A percentile compares a stretch with the other conserved stretches of the same genome.
Evolutionary conservation across 2,329 filamentous ascomycete species (phyloP).

Genomic region (Hypoxylon sp.): DNA sequence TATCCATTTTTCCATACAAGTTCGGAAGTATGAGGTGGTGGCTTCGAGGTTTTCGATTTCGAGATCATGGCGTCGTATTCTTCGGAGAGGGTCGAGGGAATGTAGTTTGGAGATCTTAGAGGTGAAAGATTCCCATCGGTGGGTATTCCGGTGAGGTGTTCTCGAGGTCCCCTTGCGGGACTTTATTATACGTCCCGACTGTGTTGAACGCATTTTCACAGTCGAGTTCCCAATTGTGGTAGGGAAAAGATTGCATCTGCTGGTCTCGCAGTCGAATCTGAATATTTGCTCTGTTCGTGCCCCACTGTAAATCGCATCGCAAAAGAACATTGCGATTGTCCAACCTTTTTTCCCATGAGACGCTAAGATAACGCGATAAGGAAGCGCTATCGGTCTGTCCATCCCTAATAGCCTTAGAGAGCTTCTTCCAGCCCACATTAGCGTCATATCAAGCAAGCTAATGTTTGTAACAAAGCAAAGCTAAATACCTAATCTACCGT

Average conservation of each 20-base stretch:
- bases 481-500: no score
- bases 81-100: conserved; percentile 89
- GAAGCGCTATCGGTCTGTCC: background rate
- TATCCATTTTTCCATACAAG: conserved; percentile 85
- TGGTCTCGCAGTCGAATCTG: conserved; percentile 29
- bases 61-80: conserved; percentile 85
- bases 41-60: conserved; percentile 80
- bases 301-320: conserved; percentile 41
- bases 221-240: conserved; percentile 21
- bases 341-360: conserved; percentile 45
- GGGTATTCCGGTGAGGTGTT: conserved; percentile 82
- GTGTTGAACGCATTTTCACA: conserved; percentile 69
- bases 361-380: conserved; percentile 43
- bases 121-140: conserved; percentile 92
- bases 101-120: conserved; percentile 91
- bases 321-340: conserved; percentile 25
- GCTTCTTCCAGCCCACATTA: background rate
- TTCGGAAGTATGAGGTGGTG: conserved; percentile 87
- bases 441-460: background rate
- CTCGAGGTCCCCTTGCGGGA: conserved; percentile 75
- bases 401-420: no score
- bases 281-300: conserved; percentile 25
- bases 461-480: background rate
- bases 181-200: conserved; percentile 76
- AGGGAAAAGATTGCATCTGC: conserved; percentile 9